These are phyloP conservation scores for Entomortierella lignicola DNA, from an alignment of 192 early-diverging fungal genomes.

Conservation along the genomic window DNA sequence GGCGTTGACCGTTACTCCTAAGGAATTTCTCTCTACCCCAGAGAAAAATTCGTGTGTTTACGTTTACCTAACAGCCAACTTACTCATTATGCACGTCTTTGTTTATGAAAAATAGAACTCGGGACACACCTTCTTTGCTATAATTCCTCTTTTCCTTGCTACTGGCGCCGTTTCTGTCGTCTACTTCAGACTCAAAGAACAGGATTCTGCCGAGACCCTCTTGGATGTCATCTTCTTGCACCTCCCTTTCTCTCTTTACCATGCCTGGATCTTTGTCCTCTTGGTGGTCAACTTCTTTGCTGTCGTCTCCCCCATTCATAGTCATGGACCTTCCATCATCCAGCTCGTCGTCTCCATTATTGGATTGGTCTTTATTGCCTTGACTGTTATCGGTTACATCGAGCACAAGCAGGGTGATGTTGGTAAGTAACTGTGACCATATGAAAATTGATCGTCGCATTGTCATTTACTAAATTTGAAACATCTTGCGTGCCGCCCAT, in stretches of 20 bases:
- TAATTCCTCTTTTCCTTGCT: constrained; percentile 68
- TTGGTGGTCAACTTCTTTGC: constrained; percentile 69
- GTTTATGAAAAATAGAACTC: constrained; percentile 24
- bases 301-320: constrained; percentile 56
- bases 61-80: not conserved
- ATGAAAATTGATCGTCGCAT: too few relatives aligned
- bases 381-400: constrained; percentile 69
- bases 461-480: too few relatives aligned
- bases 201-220: constrained; percentile 50
- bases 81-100: too few relatives aligned
- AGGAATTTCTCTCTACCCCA: too few relatives aligned
- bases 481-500: not conserved
- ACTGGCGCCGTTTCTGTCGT: constrained; percentile 66
- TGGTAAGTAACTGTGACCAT: constrained; percentile 4
- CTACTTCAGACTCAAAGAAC: constrained; percentile 61
- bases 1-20: too few relatives aligned
- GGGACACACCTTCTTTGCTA: constrained; percentile 63
- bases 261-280: constrained; percentile 70
- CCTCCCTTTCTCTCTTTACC: constrained; percentile 75
- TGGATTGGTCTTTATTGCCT: constrained; percentile 62
- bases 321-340: constrained; percentile 55
- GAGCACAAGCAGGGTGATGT: constrained; percentile 70
- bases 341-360: constrained; percentile 59
- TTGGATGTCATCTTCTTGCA: constrained; percentile 68
- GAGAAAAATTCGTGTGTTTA: too few relatives aligned